A percentile compares a stretch with the other conserved stretches of the same genome.
Conservation (phyloP, 2,329 filamentous ascomycete genomes). For the Cladosporium halotolerans region DNA sequence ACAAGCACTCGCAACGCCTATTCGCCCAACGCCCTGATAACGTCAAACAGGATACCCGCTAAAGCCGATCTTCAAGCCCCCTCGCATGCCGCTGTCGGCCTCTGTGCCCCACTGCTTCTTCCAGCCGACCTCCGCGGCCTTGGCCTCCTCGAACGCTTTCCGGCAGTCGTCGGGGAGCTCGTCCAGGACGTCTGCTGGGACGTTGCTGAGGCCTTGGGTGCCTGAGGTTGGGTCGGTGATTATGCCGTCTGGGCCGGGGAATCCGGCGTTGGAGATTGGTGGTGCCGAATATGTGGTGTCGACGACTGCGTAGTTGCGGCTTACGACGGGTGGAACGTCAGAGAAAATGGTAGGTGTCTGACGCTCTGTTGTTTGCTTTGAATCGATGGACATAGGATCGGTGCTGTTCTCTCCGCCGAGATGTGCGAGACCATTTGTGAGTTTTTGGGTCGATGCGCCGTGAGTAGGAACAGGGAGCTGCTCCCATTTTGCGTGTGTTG, state of each 20-base stretch:
- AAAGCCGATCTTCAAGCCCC: slow-evolving; percentile 43
- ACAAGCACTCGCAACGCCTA: slow-evolving; percentile 19
- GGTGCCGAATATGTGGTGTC: slow-evolving; percentile 57
- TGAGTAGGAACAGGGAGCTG: slow-evolving; percentile 47
- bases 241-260: slow-evolving; percentile 53
- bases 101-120: slow-evolving; percentile 70
- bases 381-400: slow-evolving; percentile 11
- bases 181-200: slow-evolving; percentile 59
- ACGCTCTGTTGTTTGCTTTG: slow-evolving; percentile 3
- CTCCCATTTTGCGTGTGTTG: slow-evolving; percentile 78
- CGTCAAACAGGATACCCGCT: slow-evolving; percentile 44
- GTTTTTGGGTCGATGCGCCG: slow-evolving; percentile 21
- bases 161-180: slow-evolving; percentile 66
- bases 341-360: slow-evolving; percentile 6
- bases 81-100: slow-evolving; percentile 45
- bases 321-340: slow-evolving; percentile 48
- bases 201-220: slow-evolving; percentile 53
- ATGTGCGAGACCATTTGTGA: slow-evolving; percentile 13
- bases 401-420: slow-evolving; percentile 10
- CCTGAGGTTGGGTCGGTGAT: slow-evolving; percentile 40
- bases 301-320: slow-evolving; percentile 57
- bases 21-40: slow-evolving; percentile 32
- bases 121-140: slow-evolving; percentile 62
- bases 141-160: slow-evolving; percentile 62
- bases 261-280: slow-evolving; percentile 50